A percentile compares a stretch with the other conserved stretches of the same genome.
phyloP scores from a whole-genome alignment of 495 filamentous ascomycete species.

The Friedmanniomyces endolithicus region DNA sequence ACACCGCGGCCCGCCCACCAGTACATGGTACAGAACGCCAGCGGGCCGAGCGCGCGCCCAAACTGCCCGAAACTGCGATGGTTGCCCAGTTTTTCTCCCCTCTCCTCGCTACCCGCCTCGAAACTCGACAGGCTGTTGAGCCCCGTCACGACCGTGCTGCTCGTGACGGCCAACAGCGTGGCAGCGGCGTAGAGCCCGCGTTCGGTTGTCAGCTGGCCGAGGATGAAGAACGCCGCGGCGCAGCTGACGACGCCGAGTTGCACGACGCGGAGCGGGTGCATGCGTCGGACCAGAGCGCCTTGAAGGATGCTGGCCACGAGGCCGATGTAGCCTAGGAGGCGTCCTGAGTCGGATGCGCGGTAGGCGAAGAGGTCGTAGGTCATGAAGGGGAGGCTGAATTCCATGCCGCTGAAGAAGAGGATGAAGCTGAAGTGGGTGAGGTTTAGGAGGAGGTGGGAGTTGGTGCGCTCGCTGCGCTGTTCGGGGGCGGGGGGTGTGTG shows the following conservation, averaged over 20 bases:
- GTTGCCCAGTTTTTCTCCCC: slow-evolving; percentile 74
- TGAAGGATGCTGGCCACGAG: slow-evolving; percentile 85
- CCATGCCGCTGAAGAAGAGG: slow-evolving; percentile 93
- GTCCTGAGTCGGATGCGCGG: slow-evolving; percentile 64
- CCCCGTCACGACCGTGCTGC: slow-evolving; percentile 85
- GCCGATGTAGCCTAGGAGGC: slow-evolving; percentile 85
- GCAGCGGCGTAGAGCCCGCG: slow-evolving; percentile 66
- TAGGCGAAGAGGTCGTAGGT: slow-evolving; percentile 85
- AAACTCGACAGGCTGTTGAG: slow-evolving; percentile 85
- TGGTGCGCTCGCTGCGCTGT: slow-evolving; percentile 45
- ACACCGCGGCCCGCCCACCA: slow-evolving; percentile 93
- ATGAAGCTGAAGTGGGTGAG: slow-evolving; percentile 80
- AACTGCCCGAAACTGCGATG: slow-evolving; percentile 79
- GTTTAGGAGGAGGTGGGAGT: slow-evolving; percentile 74
- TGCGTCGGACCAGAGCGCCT: slow-evolving; percentile 66
- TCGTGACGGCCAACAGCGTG: slow-evolving; percentile 71
- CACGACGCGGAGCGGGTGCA: slow-evolving; percentile 66
- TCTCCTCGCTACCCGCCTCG: slow-evolving; percentile 65
- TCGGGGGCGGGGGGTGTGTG: slow-evolving; percentile 21
- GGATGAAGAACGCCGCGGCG: slow-evolving; percentile 63
- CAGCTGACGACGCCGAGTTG: slow-evolving; percentile 68
- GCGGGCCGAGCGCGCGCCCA: slow-evolving; percentile 71
- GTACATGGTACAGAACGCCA: slow-evolving; percentile 91
- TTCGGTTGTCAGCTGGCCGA: slow-evolving; percentile 55
- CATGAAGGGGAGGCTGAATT: slow-evolving; percentile 92